Base-by-base conservation (phyloP, 2,329 filamentous ascomycete genomes). In the Fusarium beomiforme region DNA sequence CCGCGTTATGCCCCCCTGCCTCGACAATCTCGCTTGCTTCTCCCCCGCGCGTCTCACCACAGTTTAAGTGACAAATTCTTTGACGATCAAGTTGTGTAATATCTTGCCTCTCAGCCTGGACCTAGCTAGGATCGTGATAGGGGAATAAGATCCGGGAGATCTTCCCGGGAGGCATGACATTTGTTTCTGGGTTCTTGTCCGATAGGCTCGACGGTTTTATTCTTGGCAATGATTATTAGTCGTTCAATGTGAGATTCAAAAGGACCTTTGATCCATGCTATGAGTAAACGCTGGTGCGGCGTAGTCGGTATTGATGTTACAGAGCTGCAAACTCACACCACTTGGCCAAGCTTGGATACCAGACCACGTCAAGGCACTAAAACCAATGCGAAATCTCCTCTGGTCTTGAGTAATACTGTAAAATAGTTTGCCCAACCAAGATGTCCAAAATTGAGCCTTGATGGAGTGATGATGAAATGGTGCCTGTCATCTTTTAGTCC, bases 21-120 rank as follows among this genome's bases (percentile, higher is more conserved):
- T 70, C 69, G 69, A 72, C 69, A 72, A 72, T 72, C 64, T 71
- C 67, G 67, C 67, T 71, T 70, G 53, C n/a, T 44, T 34, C n/a
- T n/a, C 24, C 54, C 56, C 59, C 26, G 14, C 24, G 8, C 53
- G 39, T 55, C 57, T 67, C 53, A 65, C 43, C 24, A 66, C 21
- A 36, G 29, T 55, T 43, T 19, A 46, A 6, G 17, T 70, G 54
- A 67, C 65, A 56, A 70, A 72, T 41, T 69, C 44, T 57, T 70
- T 72, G 62, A 13, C 37, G 44, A 67, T 70, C 41, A 19, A 49
- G 44, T 72, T 58, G 49, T 67, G 69, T 72, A 69, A 70, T 70
- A 29, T 49, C 19, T 49, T 51, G 33, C 34, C 3, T 34, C 49
- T n/a, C 44, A 54, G 50, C 58, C 47, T 41, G 26, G 21, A 21